Conservation (phyloP, 805 yeast species). For the Candida lessepsii region DNA sequence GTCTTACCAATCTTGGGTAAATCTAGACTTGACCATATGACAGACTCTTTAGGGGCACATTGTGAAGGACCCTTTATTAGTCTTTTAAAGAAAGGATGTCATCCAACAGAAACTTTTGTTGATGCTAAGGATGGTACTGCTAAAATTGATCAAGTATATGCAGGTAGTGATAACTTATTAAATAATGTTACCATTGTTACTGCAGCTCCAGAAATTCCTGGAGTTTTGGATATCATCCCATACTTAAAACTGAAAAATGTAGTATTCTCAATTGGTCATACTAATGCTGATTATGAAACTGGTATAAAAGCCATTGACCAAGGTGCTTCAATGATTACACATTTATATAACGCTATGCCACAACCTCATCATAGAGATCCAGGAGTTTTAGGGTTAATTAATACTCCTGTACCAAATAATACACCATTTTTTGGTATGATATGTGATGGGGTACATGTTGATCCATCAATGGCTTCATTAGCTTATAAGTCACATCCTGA, state of each 20-base stretch:
- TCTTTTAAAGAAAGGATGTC: constrained; percentile 49
- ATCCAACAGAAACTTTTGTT: constrained; percentile 45
- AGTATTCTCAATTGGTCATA: constrained; percentile 48
- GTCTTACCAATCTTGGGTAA: constrained; percentile 45
- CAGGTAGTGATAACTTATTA: constrained; percentile 28
- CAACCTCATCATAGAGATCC: constrained; percentile 58
- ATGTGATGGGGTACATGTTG: constrained; percentile 60
- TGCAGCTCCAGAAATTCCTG: constrained; percentile 53
- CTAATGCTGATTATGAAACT: constrained; percentile 39
- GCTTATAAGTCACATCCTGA: constrained; percentile 53
- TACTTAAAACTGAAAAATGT: constrained; percentile 30
- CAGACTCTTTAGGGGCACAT: constrained; percentile 57
- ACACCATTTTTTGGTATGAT: constrained; percentile 54
- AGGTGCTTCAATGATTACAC: constrained; percentile 64
- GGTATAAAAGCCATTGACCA: constrained; percentile 43
- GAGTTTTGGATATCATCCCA: constrained; percentile 44
- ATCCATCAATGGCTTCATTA: constrained; percentile 48
- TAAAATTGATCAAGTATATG: constrained; percentile 36
- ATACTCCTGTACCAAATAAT: constrained; percentile 25
- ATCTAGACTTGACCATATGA: constrained; percentile 28
- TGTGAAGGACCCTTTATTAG: constrained; percentile 60
- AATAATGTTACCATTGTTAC: constrained; percentile 44
- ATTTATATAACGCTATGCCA: constrained; percentile 63
- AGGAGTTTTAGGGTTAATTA: constrained; percentile 52
- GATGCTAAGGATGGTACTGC: constrained; percentile 32